Base-by-base conservation (phyloP, 768 basidiomycete species). In the Panellus pusillus region DNA sequence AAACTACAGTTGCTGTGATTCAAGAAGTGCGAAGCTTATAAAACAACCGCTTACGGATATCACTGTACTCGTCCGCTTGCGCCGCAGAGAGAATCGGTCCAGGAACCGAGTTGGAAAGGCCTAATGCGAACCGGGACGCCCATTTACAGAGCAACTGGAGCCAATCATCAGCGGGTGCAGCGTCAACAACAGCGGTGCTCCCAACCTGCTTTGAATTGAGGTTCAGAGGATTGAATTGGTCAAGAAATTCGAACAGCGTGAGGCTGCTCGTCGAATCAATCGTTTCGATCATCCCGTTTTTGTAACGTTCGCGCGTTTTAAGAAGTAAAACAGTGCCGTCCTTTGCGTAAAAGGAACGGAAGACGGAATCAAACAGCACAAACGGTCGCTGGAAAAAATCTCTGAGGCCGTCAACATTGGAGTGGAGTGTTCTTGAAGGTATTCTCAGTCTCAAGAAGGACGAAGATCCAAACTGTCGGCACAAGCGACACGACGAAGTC, bases 61-160 rank as follows among this genome's bases (percentile, higher is more conserved):
- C 86, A 7, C 68, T 65, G 15, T 74, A 71, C 9, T 68, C 57
- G 0, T 57, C 48, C 7, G 85, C 76, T 20, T 80, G 63, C 2
- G 62, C 50, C 1, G 63, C 52, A 0, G 68, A 54, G 3, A 88
- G 52, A 7, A 68, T 57, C 3, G 80, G 66, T 0, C 82, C 85
- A 6, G 86, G 86, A 4, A 81, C 71, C 1, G 86, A 87, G 45
- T 77, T 87, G 0, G 87, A 88, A 6, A 87, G 64, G 0, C 80
- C 83, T 9, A 89, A 73, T 0, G 79, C 75, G 56, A 80, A 82
- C 0, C 86, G 76, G n/a, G 85, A 75, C 12, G 78, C 72, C 79
- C 81, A 88, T 66, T 89, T 88, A 1, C 79, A 72, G 69, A 86
- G 77, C 11, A 75, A 72, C 86, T 87, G 47, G 11, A 43, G 39